Conservation (phyloP, 108 stramenopile species). For the Cyclotella atomus region DNA sequence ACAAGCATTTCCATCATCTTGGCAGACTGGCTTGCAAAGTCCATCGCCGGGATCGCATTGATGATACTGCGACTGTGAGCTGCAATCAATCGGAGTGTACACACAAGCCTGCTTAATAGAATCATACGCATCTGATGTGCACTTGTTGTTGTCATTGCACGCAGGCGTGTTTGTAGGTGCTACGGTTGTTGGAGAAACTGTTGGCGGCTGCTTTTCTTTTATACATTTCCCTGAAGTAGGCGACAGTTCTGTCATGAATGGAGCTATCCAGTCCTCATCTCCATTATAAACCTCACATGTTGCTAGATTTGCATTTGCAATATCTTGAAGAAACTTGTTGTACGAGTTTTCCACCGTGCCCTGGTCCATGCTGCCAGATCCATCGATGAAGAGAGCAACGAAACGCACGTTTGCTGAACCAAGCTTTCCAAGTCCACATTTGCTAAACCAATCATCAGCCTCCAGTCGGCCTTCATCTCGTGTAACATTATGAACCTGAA, state of each 20-base stretch:
- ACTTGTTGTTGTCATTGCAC: neutral
- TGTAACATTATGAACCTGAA: neutral
- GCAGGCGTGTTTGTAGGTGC: no score
- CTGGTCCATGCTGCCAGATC: constrained; percentile 5
- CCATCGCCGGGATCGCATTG: no score
- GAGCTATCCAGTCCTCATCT: constrained; percentile 27
- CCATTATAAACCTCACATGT: constrained; percentile 17
- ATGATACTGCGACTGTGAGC: no score
- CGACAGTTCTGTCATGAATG: constrained; percentile 34
- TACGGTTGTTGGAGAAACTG: neutral
- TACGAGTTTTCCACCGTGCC: neutral
- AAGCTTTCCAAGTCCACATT: neutral
- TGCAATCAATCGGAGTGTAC: no score
- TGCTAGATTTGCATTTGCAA: neutral
- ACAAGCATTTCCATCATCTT: no score
- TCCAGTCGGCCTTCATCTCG: neutral
- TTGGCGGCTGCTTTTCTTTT: no score
- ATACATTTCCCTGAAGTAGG: no score
- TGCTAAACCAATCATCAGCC: neutral
- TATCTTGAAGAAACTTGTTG: neutral
- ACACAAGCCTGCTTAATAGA: no score
- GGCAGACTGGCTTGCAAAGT: no score
- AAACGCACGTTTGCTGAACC: neutral
- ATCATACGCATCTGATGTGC: neutral
- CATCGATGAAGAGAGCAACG: constrained; percentile 1